These are phyloP conservation scores for Phyllosticta paracitricarpa DNA, from an alignment of 2,329 filamentous ascomycete genomes.

Conservation along the genomic window DNA sequence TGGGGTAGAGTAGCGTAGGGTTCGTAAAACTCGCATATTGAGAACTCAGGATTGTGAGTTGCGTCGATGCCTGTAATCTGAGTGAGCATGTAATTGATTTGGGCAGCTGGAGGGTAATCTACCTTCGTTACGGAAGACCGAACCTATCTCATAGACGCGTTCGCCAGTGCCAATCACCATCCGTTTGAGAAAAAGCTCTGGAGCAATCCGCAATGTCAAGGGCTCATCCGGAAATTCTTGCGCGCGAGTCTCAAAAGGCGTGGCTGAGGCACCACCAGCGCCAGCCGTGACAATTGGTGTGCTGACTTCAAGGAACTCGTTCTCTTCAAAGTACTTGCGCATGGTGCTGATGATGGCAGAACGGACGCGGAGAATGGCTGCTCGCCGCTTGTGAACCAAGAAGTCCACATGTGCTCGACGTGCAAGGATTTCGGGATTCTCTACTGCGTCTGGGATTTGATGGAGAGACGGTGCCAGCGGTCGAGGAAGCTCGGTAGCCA, in stretches of 20 bases:
- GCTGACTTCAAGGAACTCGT: constrained; percentile 74
- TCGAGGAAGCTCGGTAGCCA: constrained; percentile 56
- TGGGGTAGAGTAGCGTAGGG: constrained; percentile 69
- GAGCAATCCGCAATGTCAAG: constrained; percentile 76
- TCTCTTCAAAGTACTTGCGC: constrained; percentile 60
- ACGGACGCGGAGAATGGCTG: constrained; percentile 63
- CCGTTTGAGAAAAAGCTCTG: constrained; percentile 90
- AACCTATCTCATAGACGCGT: constrained; percentile 84
- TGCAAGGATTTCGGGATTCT: constrained; percentile 61
- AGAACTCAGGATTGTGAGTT: constrained; percentile 96
- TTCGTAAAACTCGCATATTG: constrained; percentile 93
- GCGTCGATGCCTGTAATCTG: constrained; percentile 51
- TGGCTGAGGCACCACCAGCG: constrained; percentile 79
- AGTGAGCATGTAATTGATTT: not conserved
- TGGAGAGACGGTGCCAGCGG: constrained; percentile 71
- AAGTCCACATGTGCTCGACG: constrained; percentile 79
- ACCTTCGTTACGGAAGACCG: constrained; percentile 87
- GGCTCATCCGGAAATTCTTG: constrained; percentile 64
- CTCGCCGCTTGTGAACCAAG: constrained; percentile 59
- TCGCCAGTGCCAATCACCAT: constrained; percentile 83
- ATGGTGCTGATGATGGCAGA: constrained; percentile 65
- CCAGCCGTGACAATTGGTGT: constrained; percentile 78
- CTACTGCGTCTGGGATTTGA: constrained; percentile 61
- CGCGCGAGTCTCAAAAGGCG: constrained; percentile 72
- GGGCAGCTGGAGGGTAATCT: constrained; percentile 13